Evolutionary conservation across 2,329 filamentous ascomycete genomes (phyloP), one percentile per base, ranked within the genome.

Genomic region (Plenodomus lindquistii): DNA sequence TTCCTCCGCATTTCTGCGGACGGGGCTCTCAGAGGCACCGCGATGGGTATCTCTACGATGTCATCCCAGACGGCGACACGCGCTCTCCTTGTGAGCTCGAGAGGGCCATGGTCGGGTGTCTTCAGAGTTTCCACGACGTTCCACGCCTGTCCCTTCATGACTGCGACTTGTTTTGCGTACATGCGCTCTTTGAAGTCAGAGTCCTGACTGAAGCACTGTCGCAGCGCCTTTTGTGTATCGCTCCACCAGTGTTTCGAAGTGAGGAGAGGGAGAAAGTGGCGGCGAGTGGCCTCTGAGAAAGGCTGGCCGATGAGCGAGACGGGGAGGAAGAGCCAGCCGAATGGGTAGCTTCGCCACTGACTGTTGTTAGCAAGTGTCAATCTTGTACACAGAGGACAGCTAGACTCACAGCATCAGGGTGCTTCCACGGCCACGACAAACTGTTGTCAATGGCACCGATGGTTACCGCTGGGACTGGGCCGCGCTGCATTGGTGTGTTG

Each of bases 81-180:
- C 40, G 91, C 88, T 59, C 94, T 83, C 55, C 94, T 83, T 4
- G 94, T 97, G 44, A 99, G 82, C 74, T 97, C 94, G 16, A 99
- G 78, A 0, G 94, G 94, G 0, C 94, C 94, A 67, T 97, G 93
- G 66, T 97, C 94, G 0, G 85, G 80, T 16, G 89, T 89, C 72
- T 99, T 99, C 52, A 99, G 81, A 0, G 94, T 97, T 76, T 99
- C 94, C 4, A 99, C 94, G 0, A 99, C 94, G 69, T 99, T 99
- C 91, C 94, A 99, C 0, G 94, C 94, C 70, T 99, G 94, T 10
- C 94, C 94, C 74, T 99, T 99, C 91, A 99, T 96, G 50, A 99
- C 94, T 1, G 94, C 93, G 53, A 99, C 95, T 68, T 99, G 94
- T 59, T 90, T 86, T n/a, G 91, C 91, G 75, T 96, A 99, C 94